Conservation (phyloP, 2,329 filamentous ascomycete genomes). For the Fusarium sp. region DNA sequence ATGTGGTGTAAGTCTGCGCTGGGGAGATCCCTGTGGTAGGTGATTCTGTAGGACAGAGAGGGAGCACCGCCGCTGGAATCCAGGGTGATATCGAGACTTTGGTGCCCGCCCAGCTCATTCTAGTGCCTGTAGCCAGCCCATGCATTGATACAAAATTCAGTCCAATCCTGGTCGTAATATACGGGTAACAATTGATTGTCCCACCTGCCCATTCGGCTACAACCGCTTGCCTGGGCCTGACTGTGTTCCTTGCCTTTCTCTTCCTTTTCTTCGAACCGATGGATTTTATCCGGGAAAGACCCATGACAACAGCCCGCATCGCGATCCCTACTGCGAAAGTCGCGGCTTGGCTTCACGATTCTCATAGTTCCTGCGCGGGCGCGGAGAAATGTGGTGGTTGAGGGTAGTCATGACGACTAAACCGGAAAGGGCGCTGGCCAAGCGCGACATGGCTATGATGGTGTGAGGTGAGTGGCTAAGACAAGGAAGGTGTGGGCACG, state of each 20-base stretch:
- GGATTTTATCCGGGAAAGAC: neutral
- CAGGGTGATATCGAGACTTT: constrained; percentile 32
- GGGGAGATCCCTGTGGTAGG: constrained; percentile 17
- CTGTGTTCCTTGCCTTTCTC: neutral
- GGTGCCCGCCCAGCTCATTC: constrained; percentile 21
- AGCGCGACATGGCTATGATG: constrained; percentile 30
- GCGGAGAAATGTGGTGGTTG: constrained; percentile 38
- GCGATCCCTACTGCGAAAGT: constrained; percentile 7
- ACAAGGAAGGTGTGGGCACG: constrained; percentile 31
- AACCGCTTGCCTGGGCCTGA: constrained; percentile 23
- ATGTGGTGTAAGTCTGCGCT: constrained; percentile 9
- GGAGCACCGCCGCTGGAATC: constrained; percentile 18
- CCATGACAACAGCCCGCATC: neutral
- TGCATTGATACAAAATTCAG: constrained; percentile 11
- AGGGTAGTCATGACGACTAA: constrained; percentile 37
- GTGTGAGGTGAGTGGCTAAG: constrained; percentile 39
- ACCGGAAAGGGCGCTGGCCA: constrained; percentile 39
- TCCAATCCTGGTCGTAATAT: constrained; percentile 12
- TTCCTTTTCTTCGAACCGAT: constrained; percentile 1
- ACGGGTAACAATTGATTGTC: constrained; percentile 20
- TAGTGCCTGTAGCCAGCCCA: constrained; percentile 22
- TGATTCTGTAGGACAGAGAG: constrained; percentile 20
- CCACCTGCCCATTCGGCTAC: constrained; percentile 21
- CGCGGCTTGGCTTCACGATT: neutral
- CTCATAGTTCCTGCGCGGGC: constrained; percentile 6